Percentiles rank a stretch among this genome's conserved stretches.
Evolutionary conservation across 2,329 filamentous ascomycete genomes (phyloP).

Genomic region (Atkinsonella texensis): DNA sequence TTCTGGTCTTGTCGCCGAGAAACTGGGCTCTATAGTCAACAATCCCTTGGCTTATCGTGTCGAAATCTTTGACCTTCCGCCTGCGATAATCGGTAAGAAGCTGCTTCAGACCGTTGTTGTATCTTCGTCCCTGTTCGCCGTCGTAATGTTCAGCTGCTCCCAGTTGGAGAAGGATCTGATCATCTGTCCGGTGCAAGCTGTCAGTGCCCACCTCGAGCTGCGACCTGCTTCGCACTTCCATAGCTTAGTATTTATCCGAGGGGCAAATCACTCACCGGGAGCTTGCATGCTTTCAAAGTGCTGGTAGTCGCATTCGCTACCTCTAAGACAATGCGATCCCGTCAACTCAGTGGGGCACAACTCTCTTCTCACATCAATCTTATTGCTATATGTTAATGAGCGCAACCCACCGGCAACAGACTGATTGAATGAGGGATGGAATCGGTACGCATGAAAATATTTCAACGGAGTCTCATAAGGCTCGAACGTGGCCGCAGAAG

Average conservation of each 20-base stretch:
- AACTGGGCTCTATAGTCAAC: slow-evolving; percentile 55
- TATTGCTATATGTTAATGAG: slow-evolving; percentile 88
- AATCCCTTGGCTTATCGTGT: slow-evolving; percentile 54
- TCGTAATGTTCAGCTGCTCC: slow-evolving; percentile 54
- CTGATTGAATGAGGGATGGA: slow-evolving; percentile 64
- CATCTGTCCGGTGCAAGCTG: slow-evolving; percentile 42
- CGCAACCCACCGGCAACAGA: slow-evolving; percentile 65
- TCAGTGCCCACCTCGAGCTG: slow-evolving; percentile 33
- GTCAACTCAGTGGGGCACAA: slow-evolving; percentile 68
- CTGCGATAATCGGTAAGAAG: slow-evolving; percentile 48
- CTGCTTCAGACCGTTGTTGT: slow-evolving; percentile 49
- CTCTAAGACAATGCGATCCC: slow-evolving; percentile 57
- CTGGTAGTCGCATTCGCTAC: slow-evolving; percentile 59
- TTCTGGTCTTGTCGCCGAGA: slow-evolving; percentile 49
- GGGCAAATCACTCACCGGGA: slow-evolving; percentile 22
- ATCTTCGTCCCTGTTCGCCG: slow-evolving; percentile 47
- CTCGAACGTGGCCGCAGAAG: slow-evolving; percentile 16
- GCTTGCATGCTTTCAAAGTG: slow-evolving; percentile 49
- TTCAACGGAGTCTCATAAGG: slow-evolving; percentile 78
- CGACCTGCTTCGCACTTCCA: slow-evolving; percentile 7
- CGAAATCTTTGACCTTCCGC: slow-evolving; percentile 52
- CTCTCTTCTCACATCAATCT: slow-evolving; percentile 62
- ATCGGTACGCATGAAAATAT: slow-evolving; percentile 79
- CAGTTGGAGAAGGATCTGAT: slow-evolving; percentile 60
- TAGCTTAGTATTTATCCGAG: slow-evolving; percentile 10